phyloP scores from a whole-genome alignment of 2,329 filamentous ascomycete genomes.

The Beauveria caledonica region DNA sequence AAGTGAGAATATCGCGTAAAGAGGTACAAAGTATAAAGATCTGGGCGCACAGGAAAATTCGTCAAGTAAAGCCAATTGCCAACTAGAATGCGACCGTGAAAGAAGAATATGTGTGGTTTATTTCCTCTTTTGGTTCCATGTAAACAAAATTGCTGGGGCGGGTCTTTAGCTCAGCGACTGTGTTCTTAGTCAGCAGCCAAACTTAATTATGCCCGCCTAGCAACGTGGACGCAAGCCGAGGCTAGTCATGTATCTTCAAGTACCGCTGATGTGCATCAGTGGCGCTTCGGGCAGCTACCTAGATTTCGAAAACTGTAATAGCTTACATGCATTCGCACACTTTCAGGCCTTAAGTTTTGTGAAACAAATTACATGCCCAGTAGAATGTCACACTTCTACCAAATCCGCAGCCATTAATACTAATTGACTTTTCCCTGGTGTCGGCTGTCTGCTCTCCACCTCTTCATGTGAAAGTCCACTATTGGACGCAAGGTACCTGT shows the following conservation, averaged over 20 bases:
- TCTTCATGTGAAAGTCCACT: conserved; percentile 6
- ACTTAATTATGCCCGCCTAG: neutral
- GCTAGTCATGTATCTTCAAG: conserved; percentile 5
- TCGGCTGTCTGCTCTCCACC: neutral
- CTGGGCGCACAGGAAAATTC: too few relatives aligned
- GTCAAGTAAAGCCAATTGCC: neutral
- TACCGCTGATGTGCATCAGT: neutral
- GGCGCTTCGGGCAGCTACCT: neutral
- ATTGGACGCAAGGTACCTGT: neutral
- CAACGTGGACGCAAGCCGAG: conserved; percentile 9
- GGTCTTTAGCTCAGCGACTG: neutral
- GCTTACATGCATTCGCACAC: neutral
- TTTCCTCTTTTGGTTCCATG: conserved; percentile 18
- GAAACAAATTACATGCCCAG: neutral
- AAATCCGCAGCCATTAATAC: too few relatives aligned
- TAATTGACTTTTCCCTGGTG: neutral
- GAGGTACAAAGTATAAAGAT: neutral
- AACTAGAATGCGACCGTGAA: neutral
- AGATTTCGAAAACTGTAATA: neutral
- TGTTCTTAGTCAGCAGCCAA: neutral
- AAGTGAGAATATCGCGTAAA: neutral
- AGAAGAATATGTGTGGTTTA: neutral
- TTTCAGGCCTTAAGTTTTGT: neutral
- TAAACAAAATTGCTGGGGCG: conserved; percentile 17
- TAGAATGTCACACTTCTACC: too few relatives aligned